Base-by-base conservation (phyloP, 1,284 basidiomycete species). In the Marasmius oreades region DNA sequence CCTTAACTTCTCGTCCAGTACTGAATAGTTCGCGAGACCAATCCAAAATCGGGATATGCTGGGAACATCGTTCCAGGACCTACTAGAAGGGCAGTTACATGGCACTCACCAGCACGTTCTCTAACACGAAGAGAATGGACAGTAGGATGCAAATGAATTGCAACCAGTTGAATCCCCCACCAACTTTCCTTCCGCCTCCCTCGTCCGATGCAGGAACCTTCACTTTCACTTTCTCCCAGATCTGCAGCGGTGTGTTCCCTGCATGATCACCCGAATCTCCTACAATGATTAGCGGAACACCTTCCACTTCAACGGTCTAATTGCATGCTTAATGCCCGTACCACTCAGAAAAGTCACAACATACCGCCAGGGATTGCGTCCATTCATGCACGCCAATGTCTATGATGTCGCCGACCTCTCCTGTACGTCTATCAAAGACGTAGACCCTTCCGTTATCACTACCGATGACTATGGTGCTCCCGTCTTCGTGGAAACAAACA, bases 401-500 rank as follows among this genome's bases (percentile, higher is more conserved):
- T 6, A 52, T 36, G 18, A 52, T n/a, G 16, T 52, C 50, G 16
- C 6, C 2, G 4, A 20, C 18, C 5, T 36, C 31, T 5, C 33
- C 50, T 22, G 50, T 37, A 18, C 50, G 28, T 22, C 50, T 34
- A 39, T 52, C 50, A 22, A 52, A 52, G 50, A 52, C 4, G 22
- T 52, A 52, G 22, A 52, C n/a, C 6, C 37, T 52, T 6, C 50
- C 50, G 22, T 52, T 20, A 11, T 36, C 31, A 37, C 23, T 36
- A 2, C 24, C 23, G 2, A 28, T 34, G 1, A 51, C 14, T 14
- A 43, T 7, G 14, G 5, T 53, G 20, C 7, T 42, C 2, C 28
- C 26, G 3, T 43, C 51, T 18, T 52, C 51, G 16, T 52, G 51
- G 23, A 56, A 56, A 2, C 43, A 43, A 4, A 56, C 44, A 23